Conservation (phyloP, 441 rosid genomes). For the California macrophylla region DNA sequence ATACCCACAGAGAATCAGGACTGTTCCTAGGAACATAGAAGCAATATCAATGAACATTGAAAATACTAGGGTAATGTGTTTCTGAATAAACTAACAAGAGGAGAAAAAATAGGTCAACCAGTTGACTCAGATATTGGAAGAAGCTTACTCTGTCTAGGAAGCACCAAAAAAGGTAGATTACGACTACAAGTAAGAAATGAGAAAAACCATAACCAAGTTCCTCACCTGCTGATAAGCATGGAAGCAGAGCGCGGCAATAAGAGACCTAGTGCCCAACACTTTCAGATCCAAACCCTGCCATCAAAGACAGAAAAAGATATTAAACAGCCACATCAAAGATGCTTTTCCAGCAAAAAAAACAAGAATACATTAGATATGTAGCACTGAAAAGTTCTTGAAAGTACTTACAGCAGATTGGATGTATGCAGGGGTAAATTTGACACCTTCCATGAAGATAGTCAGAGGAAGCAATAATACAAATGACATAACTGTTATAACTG, state of each 20-base stretch:
- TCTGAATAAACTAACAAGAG: neutral
- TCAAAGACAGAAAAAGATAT: conserved; percentile 13
- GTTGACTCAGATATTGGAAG: neutral
- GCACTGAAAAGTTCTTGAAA: conserved; percentile 2
- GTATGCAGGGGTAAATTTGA: conserved; percentile 78
- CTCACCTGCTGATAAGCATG: conserved; percentile 97
- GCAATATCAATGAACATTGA: neutral
- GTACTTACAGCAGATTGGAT: conserved; percentile 73
- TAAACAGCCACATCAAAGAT: neutral
- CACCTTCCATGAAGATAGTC: conserved; percentile 72
- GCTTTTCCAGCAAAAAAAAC: neutral
- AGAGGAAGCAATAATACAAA: conserved; percentile 67
- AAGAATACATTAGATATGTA: neutral
- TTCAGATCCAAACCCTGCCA: conserved; percentile 76
- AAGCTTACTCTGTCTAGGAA: neutral
- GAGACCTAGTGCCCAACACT: conserved; percentile 49
- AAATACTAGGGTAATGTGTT: neutral
- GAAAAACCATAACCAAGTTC: conserved; percentile 3
- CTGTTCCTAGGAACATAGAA: neutral
- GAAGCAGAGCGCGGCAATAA: conserved; percentile 79
- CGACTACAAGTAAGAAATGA: neutral
- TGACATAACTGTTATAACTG: conserved; percentile 85
- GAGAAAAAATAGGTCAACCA: neutral
- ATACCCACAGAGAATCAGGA: conserved; percentile 4
- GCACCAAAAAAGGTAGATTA: neutral